These are phyloP conservation scores for Clitopilus hobsonii DNA, from an alignment of 768 basidiomycete genomes.

Conservation along the genomic window DNA sequence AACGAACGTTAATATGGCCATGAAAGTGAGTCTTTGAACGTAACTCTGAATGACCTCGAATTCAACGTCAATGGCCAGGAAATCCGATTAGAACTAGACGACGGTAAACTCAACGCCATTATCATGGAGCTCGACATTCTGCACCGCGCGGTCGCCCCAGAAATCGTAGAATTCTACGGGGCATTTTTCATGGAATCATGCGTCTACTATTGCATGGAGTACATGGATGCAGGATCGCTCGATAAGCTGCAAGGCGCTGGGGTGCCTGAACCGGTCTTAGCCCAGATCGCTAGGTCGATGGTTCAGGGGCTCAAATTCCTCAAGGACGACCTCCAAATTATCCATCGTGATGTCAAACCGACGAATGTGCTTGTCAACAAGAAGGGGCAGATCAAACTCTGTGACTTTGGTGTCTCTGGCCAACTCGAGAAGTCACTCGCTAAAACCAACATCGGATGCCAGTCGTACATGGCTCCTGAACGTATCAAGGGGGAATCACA, in stretches of 20 bases:
- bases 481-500: constrained; percentile 93
- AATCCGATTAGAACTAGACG: constrained; percentile 94
- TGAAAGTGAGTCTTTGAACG: constrained; percentile 69
- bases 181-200: constrained; percentile 99
- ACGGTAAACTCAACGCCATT: constrained; percentile 90
- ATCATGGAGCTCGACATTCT: constrained; percentile 99
- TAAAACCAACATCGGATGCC: constrained; percentile 98
- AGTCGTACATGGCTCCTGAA: constrained; percentile 98
- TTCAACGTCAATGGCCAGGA: constrained; percentile 50
- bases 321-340: constrained; percentile 89
- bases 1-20: constrained; percentile 95
- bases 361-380: constrained; percentile 90
- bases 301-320: constrained; percentile 90
- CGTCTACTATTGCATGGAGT: constrained; percentile 99
- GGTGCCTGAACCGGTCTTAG: constrained; percentile 76
- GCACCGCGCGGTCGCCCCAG: constrained; percentile 85
- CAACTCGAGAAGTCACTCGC: constrained; percentile 95
- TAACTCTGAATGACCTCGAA: constrained; percentile 6
- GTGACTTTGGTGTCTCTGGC: constrained; percentile 98
- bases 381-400: constrained; percentile 88
- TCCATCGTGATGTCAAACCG: constrained; percentile 82
- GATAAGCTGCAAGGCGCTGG: constrained; percentile 70
- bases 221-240: constrained; percentile 97
- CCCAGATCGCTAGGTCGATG: constrained; percentile 76
- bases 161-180: constrained; percentile 98